phyloP scores from a whole-genome alignment of 176 grass and related monocot species.

The Puccinellia tenuiflora region DNA sequence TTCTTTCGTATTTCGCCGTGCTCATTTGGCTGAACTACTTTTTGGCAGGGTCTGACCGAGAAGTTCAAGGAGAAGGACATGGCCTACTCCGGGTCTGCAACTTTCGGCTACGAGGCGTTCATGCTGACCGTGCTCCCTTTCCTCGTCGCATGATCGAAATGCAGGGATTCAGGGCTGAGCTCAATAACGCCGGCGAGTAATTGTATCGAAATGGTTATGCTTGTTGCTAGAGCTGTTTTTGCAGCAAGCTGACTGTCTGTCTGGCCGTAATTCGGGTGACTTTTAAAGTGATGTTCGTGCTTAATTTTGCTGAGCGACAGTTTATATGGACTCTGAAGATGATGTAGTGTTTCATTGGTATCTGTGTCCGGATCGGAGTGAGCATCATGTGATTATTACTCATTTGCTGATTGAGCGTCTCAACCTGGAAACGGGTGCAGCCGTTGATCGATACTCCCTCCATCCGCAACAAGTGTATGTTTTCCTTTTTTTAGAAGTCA shows the following conservation, averaged over 20 bases:
- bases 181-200: not conserved
- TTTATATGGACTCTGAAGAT: not conserved
- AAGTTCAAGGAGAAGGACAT: constrained; percentile 95
- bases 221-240: not conserved
- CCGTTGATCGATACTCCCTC: too few relatives aligned
- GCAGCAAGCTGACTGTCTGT: not conserved
- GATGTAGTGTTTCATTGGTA: not conserved
- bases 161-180: not conserved
- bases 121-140: constrained; percentile 86
- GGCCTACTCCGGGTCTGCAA: constrained; percentile 57
- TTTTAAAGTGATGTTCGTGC: not conserved
- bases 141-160: constrained; percentile 50
- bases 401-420: too few relatives aligned
- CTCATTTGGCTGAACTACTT: not conserved
- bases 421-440: too few relatives aligned
- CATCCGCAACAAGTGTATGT: too few relatives aligned
- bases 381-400: too few relatives aligned
- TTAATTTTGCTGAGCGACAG: not conserved
- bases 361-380: not conserved
- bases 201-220: not conserved
- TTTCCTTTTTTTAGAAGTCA: too few relatives aligned
- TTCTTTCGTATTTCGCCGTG: not conserved
- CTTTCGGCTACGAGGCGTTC: constrained; percentile 84
- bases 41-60: constrained; percentile 79
- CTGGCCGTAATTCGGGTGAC: not conserved